phyloP scores from a whole-genome alignment of 495 filamentous ascomycete genomes.

The Penicillium steckii region DNA sequence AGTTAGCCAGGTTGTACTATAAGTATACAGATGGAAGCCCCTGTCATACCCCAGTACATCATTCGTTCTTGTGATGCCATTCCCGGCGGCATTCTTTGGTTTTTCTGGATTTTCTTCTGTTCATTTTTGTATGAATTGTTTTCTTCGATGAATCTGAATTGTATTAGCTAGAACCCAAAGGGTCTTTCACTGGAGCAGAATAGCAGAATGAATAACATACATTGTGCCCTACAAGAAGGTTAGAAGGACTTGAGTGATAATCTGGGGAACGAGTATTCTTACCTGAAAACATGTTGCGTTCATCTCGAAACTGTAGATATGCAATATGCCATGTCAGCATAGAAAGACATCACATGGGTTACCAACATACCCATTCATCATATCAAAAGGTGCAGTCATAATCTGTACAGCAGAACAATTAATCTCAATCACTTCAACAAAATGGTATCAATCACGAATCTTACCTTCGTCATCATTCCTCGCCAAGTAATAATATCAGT shows the following conservation, averaged over 20 bases:
- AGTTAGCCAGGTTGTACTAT: no score
- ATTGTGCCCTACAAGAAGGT: constrained; percentile 63
- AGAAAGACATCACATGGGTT: neutral
- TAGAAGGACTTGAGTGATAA: constrained; percentile 15
- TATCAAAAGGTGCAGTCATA: constrained; percentile 77
- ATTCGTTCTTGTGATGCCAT: constrained; percentile 62
- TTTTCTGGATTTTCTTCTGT: constrained; percentile 49
- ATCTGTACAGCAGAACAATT: constrained; percentile 55
- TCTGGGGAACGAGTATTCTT: constrained; percentile 25
- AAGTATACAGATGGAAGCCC: no score
- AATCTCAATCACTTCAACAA: no score
- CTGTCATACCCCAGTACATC: constrained; percentile 60
- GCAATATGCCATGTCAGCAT: constrained; percentile 7
- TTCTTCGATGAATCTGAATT: constrained; percentile 85
- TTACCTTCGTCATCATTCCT: constrained; percentile 97
- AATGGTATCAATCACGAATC: no score
- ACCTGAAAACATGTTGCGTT: constrained; percentile 90
- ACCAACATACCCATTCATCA: constrained; percentile 67
- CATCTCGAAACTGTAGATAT: constrained; percentile 82
- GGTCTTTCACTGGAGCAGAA: neutral
- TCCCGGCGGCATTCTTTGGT: constrained; percentile 52
- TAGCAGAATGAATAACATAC: constrained; percentile 46
- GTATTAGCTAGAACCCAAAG: constrained; percentile 14
- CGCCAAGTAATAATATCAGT: constrained; percentile 90
- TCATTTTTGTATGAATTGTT: constrained; percentile 67